A percentile compares a stretch with the other conserved stretches of the same genome.
Evolutionary conservation across 176 grass and related monocot species (phyloP).

Genomic region (Oryza rufipogon): DNA sequence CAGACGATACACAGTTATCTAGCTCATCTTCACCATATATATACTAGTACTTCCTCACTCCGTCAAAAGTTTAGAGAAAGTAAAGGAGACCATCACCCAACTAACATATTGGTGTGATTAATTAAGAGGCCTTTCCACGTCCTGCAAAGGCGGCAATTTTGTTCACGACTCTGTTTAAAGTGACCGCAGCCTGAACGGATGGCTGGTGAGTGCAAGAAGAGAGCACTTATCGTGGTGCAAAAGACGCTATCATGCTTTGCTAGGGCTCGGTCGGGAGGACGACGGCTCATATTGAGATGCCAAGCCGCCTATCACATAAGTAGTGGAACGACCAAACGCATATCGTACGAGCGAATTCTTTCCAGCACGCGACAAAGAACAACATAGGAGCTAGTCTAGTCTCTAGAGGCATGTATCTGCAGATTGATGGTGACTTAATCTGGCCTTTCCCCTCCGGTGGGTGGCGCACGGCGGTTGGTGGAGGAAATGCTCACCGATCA

Average conservation of each 20-base stretch:
- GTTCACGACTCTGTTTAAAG: slow-evolving; percentile 17
- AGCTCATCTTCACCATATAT: slow-evolving; percentile 41
- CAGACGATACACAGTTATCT: slow-evolving; percentile 16
- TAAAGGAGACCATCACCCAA: slow-evolving; percentile 15
- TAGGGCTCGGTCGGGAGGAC: background rate
- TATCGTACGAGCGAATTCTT: background rate
- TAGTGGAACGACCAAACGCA: background rate
- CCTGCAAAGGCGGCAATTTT: slow-evolving; percentile 2
- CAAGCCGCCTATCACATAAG: slow-evolving; percentile 41
- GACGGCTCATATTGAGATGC: slow-evolving; percentile 29
- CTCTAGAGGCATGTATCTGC: background rate
- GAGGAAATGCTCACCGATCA: background rate
- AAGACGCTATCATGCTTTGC: slow-evolving; percentile 15
- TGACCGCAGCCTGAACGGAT: slow-evolving; percentile 29
- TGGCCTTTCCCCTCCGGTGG: slow-evolving; percentile 20
- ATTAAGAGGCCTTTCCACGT: slow-evolving; percentile 30
- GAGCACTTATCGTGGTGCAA: slow-evolving; percentile 50
- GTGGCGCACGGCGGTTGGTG: background rate
- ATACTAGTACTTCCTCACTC: background rate
- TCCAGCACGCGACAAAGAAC: background rate
- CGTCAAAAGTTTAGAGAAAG: background rate
- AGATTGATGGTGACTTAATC: slow-evolving; percentile 32
- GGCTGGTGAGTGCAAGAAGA: slow-evolving; percentile 33
- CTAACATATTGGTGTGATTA: slow-evolving; percentile 42
- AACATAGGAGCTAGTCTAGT: background rate